Conservation (phyloP, 2,329 filamentous ascomycete genomes). For the Neonectria faginata region DNA sequence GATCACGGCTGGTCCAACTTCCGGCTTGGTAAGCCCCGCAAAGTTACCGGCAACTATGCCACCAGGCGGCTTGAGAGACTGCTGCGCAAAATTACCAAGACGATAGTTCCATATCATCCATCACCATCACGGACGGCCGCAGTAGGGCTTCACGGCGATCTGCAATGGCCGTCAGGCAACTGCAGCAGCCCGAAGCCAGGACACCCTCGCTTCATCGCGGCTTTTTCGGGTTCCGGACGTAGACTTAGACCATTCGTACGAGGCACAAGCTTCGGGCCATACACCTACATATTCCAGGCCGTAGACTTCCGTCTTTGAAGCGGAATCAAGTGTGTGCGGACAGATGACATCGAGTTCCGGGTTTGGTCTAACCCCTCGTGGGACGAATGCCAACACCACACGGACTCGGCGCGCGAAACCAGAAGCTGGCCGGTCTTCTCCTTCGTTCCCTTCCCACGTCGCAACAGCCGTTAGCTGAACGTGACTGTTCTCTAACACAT, state of each 20-base stretch:
- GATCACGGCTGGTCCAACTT: constrained; percentile 36
- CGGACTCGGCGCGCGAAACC: background rate
- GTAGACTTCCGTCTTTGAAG: no score
- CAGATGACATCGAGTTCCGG: no score
- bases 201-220: no score
- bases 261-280: no score
- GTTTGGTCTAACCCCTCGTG: no score
- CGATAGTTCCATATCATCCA: background rate
- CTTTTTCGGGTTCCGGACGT: no score
- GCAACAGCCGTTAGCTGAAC: background rate
- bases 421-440: background rate
- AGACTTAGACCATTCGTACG: no score
- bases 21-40: constrained; percentile 38
- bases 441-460: background rate
- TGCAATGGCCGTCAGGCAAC: background rate
- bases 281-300: no score
- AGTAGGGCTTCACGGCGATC: background rate
- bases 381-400: no score
- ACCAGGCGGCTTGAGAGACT: background rate
- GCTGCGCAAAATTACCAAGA: background rate
- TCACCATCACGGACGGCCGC: background rate
- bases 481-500: background rate
- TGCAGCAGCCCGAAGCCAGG: no score
- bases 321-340: no score
- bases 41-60: background rate